A percentile compares a stretch with the other conserved stretches of the same genome.
Evolutionary conservation across 257 asterid genomes (phyloP).

Genomic region (Solanum dulcamara): DNA sequence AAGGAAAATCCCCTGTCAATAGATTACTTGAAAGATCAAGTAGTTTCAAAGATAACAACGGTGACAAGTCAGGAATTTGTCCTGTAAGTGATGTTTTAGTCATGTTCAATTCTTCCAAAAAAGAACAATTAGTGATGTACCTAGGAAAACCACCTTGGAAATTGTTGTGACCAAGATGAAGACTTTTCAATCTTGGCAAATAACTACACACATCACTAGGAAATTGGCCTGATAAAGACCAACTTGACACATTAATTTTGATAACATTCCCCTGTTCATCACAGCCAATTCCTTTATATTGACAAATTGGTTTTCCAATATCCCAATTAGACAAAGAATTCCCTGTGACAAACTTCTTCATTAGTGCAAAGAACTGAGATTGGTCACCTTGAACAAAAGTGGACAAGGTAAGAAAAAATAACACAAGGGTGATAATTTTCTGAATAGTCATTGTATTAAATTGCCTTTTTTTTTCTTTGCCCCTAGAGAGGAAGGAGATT

Average conservation of each 20-base stretch:
- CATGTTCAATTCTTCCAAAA: slow-evolving; percentile 47
- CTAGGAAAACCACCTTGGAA: slow-evolving; percentile 43
- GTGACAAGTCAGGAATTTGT: slow-evolving; percentile 58
- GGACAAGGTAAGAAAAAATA: slow-evolving; percentile 10
- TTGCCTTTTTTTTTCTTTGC: neutral
- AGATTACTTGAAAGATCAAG: slow-evolving; percentile 62
- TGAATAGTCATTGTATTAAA: slow-evolving; percentile 24
- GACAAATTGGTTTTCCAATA: slow-evolving; percentile 22
- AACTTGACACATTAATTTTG: slow-evolving; percentile 43
- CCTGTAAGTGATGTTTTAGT: slow-evolving; percentile 31
- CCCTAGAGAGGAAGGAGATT: neutral
- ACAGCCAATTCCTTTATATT: slow-evolving; percentile 49
- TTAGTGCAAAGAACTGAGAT: slow-evolving; percentile 32
- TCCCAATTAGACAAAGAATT: slow-evolving; percentile 42
- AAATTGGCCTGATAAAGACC: slow-evolving; percentile 54
- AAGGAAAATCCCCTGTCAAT: slow-evolving; percentile 60
- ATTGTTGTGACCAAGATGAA: slow-evolving; percentile 37
- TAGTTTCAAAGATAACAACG: slow-evolving; percentile 23
- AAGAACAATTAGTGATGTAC: slow-evolving; percentile 44
- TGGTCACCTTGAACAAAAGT: slow-evolving; percentile 24
- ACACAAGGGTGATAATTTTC: slow-evolving; percentile 4
- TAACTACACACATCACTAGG: slow-evolving; percentile 53
- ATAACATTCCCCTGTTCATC: slow-evolving; percentile 33
- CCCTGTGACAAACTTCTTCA: slow-evolving; percentile 36
- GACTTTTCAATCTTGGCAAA: slow-evolving; percentile 42